phyloP scores from a whole-genome alignment of 139 green algal species.

The Coelastrella sp. region DNA sequence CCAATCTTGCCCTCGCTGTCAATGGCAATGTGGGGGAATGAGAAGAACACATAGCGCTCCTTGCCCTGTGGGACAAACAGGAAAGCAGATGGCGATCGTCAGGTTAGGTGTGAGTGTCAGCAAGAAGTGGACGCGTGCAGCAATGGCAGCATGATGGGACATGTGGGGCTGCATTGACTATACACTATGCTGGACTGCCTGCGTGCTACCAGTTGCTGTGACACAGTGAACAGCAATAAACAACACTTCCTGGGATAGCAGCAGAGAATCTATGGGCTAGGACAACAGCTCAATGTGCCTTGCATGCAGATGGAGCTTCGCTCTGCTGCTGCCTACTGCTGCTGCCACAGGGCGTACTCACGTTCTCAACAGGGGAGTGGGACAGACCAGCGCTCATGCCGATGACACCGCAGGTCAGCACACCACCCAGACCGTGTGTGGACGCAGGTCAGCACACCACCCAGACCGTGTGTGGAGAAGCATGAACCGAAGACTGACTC shows the following conservation, averaged over 20 bases:
- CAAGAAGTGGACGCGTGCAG: no score
- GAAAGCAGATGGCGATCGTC: not conserved
- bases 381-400: slow-evolving; percentile 73
- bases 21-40: slow-evolving; percentile 67
- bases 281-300: not conserved
- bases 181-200: no score
- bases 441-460: slow-evolving; percentile 89
- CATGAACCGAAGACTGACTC: slow-evolving; percentile 81
- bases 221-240: no score
- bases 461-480: slow-evolving; percentile 91
- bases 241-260: no score
- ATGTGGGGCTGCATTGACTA: no score
- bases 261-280: not conserved
- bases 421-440: slow-evolving; percentile 88
- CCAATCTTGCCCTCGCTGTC: slow-evolving; percentile 73
- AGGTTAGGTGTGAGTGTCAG: no score
- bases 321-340: not conserved
- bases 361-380: slow-evolving; percentile 65
- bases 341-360: slow-evolving; percentile 1
- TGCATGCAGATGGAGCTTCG: not conserved
- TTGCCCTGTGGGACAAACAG: slow-evolving; percentile 60
- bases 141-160: no score
- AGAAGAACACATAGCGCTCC: slow-evolving; percentile 94
- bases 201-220: no score
- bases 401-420: slow-evolving; percentile 89